Base-by-base conservation (phyloP, 495 filamentous ascomycete genomes). In the Cenococcum geophilum region DNA sequence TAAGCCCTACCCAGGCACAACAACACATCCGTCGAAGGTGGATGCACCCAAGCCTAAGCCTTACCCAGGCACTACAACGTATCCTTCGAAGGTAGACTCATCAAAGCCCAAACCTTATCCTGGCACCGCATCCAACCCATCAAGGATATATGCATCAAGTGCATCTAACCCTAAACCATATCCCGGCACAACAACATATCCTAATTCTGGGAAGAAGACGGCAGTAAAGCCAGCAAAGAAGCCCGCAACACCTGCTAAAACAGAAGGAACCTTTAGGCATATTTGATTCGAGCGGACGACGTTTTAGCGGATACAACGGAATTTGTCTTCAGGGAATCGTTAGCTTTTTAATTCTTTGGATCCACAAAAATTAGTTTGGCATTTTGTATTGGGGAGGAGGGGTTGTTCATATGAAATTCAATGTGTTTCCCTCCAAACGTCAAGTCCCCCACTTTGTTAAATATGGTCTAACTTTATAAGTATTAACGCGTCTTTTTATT, bases 1-100 rank as follows among this genome's bases (percentile, higher is more conserved):
- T 34, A 56, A 56, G 54, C 54, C 54, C 1, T 56, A 56, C 20
- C 34, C 54, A 11, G 32, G 54, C 37, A 56, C 54, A 14, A 40
- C 54, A 14, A 56, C 37, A 23, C 25, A 52, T 56, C 34, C 54
- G 5, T 43, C 54, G 3, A 56, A 56, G 21, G 23, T 32, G 12
- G 14, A 23, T 32, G 23, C 21, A 52, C 25, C 49, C 14, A 52
- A 52, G 49, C 21, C 49, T 2, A 56, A 56, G 16, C 54, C 54
- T 36, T 56, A 56, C 32, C 54, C 32, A 12, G 32, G 32, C 10
- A 53, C 22, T n/a, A 16, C 49, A 18, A 45, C 40, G 40, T 14
- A 45, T 45, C 14, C 40, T 45, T 45, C 40, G 11, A 45, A 53
- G 49, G 22, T 14, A 23, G 21, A 53, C 21, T 53, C 49, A 16